These are phyloP conservation scores for Lentinus brumalis DNA, from an alignment of 768 basidiomycete genomes.

Conservation along the genomic window DNA sequence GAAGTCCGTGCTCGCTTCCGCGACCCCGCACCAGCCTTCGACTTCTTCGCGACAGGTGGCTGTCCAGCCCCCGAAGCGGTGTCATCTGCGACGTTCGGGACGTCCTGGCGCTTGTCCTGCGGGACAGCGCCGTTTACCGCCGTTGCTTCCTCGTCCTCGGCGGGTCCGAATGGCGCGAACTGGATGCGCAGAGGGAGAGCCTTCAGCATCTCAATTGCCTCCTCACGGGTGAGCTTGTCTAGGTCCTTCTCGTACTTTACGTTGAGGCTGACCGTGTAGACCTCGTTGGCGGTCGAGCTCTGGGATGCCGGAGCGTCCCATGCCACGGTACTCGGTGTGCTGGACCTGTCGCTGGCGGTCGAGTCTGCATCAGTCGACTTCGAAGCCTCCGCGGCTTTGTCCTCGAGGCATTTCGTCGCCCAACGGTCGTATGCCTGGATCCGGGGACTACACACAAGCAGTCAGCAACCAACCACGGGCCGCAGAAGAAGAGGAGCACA, in stretches of 20 bases:
- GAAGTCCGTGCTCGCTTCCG: no score
- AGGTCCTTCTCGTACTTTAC: conserved; percentile 11
- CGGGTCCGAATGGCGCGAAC: conserved; percentile 2
- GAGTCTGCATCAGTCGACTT: neutral
- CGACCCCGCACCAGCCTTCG: no score
- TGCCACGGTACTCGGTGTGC: neutral
- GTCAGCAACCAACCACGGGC: neutral
- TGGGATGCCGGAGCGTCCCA: neutral
- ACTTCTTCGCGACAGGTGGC: no score
- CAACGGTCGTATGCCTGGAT: neutral
- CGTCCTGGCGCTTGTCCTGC: no score
- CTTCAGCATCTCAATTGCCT: conserved; percentile 16
- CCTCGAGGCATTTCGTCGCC: neutral
- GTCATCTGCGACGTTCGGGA: no score
- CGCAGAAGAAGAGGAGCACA: neutral
- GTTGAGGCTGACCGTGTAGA: conserved; percentile 11
- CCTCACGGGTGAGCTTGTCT: conserved; percentile 18
- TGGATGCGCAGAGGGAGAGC: conserved; percentile 12
- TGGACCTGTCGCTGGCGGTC: neutral
- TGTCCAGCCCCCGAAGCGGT: no score
- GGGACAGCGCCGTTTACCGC: neutral
- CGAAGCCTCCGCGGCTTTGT: neutral
- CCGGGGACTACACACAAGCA: neutral
- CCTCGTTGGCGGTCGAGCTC: neutral
- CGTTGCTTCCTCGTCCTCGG: neutral